Base-by-base conservation (phyloP, 1,139 yeast species). In the Candida pseudoviswanathii region DNA sequence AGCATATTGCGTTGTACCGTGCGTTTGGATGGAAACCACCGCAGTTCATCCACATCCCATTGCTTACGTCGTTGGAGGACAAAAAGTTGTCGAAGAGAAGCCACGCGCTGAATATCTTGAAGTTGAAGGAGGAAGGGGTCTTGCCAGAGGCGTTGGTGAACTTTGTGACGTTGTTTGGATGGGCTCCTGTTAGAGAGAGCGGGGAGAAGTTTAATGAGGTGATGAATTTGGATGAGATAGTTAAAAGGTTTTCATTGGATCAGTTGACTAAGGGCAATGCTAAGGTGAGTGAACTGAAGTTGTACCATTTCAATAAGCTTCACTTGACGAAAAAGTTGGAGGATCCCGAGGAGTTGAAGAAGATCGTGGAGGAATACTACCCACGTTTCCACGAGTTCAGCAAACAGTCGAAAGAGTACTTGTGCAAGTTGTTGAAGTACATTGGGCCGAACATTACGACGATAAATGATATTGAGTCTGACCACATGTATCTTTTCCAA, bases 21-120 rank as follows among this genome's bases (percentile, higher is more conserved):
- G 96, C 97, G 0, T 86, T 94, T 64, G 94, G 91, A 0, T 92
- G 97, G 98, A 58, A 63, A 0, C 83, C 89, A 0, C 99, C 99
- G 0, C 61, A 75, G 30, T 95, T 83, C 63, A 78, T 87, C n/a
- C 99, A 94, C 64, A 87, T 94, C 43, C 99, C 99, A 0, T 70
- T 94, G 36, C 69, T 94, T 52, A 91, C 97, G 0, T 82, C 91
- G 3, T 62, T 77, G 25, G 73, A 75, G 6, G 96, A 91, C 60
- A 89, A 89, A 61, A 94, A 94, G 60, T 70, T 94, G 38, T 87
- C 96, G 48, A 94, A 94, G 63, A 77, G 99, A 54, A 81, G 85
- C 27, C 96, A 96, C 2, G 96, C 90, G 63, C 80, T 82, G 16
- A 90, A 92, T 41, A 82, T 90, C 4, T 66, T 80, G 56, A 76